A percentile compares a stretch with the other conserved stretches of the same genome.
Conservation (phyloP, 1,284 basidiomycete species). For the Apiotrichum veenhuisii region DNA sequence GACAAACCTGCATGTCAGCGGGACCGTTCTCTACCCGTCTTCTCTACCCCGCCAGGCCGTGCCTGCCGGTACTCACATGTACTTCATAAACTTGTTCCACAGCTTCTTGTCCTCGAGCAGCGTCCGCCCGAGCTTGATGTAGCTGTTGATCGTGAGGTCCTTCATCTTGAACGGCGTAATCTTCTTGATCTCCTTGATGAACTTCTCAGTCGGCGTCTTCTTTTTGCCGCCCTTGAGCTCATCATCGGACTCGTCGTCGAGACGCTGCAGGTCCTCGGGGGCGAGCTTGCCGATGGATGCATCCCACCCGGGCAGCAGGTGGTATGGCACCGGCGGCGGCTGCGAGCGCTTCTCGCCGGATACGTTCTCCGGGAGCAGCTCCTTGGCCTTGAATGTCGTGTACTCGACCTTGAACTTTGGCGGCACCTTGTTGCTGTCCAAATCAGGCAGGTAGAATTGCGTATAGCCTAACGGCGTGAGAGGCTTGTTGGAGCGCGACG, state of each 20-base stretch:
- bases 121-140: conserved; percentile 65
- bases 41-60: background rate
- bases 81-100: conserved; percentile 52
- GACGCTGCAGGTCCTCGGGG: background rate
- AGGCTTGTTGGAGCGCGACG: conserved; percentile 36
- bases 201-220: conserved; percentile 21
- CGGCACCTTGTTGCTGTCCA: conserved; percentile 59
- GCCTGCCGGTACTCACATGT: conserved; percentile 39
- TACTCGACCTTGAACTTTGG: conserved; percentile 71
- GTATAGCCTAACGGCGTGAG: conserved; percentile 43
- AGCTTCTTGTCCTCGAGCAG: conserved; percentile 61
- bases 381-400: conserved; percentile 58
- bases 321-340: conserved; percentile 59
- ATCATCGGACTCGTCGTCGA: background rate
- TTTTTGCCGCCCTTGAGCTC: background rate
- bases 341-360: conserved; percentile 28
- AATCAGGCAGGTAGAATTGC: conserved; percentile 71
- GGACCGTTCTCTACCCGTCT: too few species aligned
- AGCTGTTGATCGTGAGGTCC: conserved; percentile 74
- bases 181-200: conserved; percentile 50
- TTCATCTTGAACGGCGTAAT: conserved; percentile 66
- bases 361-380: conserved; percentile 45
- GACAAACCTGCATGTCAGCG: conserved; percentile 6
- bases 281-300: conserved; percentile 11
- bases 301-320: conserved; percentile 58